These are phyloP conservation scores for Astrephomene gubernaculifera DNA, from an alignment of 139 green algal species.

Conservation along the genomic window DNA sequence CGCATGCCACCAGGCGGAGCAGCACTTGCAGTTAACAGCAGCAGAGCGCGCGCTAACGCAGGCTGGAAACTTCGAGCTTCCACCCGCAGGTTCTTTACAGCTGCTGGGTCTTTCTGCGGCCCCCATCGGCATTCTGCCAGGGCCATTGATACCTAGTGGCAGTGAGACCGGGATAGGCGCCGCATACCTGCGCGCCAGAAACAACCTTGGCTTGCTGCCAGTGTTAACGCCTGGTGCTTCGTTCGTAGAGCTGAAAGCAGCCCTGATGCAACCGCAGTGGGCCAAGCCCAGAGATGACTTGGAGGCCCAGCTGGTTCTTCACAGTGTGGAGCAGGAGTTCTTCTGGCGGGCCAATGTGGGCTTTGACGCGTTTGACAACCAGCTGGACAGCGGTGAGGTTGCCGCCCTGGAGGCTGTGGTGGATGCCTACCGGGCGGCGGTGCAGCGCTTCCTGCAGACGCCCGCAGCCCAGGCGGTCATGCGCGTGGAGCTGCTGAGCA, in stretches of 20 bases:
- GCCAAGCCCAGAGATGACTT: constrained; percentile 11
- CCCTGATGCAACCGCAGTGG: neutral
- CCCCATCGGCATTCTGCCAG: constrained; percentile 31
- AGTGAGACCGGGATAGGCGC: constrained; percentile 1
- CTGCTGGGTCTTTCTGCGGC: neutral
- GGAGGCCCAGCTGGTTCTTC: constrained; percentile 42
- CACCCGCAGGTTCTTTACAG: neutral
- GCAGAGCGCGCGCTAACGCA: constrained; percentile 10
- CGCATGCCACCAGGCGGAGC: neutral
- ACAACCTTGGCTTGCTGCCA: constrained; percentile 52
- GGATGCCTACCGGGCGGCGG: constrained; percentile 42
- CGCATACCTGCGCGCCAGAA: neutral
- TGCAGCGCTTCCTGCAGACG: constrained; percentile 12
- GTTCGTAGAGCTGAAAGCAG: neutral
- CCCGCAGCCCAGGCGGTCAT: constrained; percentile 20
- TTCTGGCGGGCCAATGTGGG: constrained; percentile 33
- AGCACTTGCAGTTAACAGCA: neutral
- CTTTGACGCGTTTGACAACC: neutral
- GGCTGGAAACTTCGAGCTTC: neutral
- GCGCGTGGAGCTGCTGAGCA: constrained; percentile 60
- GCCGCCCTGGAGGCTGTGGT: constrained; percentile 43
- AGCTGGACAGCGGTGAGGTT: constrained; percentile 22
- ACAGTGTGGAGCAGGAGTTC: constrained; percentile 54
- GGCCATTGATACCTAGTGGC: neutral
- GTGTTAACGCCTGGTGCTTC: neutral